phyloP scores from a whole-genome alignment of 2,329 filamentous ascomycete species.

The Paraphoma sp. region DNA sequence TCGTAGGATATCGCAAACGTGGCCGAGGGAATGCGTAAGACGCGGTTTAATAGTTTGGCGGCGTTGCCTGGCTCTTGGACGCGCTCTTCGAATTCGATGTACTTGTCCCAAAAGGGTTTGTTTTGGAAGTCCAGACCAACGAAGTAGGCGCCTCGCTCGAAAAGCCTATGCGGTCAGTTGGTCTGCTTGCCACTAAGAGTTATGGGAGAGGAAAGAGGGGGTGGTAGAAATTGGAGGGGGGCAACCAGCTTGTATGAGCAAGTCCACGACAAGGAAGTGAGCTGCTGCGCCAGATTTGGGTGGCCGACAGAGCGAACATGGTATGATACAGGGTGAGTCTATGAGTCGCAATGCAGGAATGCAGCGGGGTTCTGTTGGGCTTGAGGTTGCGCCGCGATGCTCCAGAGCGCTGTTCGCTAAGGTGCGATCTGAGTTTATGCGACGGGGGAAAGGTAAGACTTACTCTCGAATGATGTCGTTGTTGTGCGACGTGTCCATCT shows the following conservation, averaged over 20 bases:
- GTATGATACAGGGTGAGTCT: too few species aligned
- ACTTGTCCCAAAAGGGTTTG: constrained; percentile 99
- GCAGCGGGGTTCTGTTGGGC: not conserved
- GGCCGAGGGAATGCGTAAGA: constrained; percentile 91
- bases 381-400: constrained; percentile 21
- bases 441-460: constrained; percentile 62
- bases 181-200: not conserved
- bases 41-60: constrained; percentile 79
- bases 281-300: too few species aligned
- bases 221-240: not conserved
- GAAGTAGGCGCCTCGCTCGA: constrained; percentile 83
- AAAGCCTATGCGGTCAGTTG: constrained; percentile 67
- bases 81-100: constrained; percentile 94
- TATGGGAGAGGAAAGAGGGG: not conserved
- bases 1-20: constrained; percentile 96
- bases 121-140: constrained; percentile 93
- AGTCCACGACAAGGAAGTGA: constrained; percentile 43
- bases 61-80: constrained; percentile 66
- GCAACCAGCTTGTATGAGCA: constrained; percentile 23
- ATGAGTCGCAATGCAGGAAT: not conserved
- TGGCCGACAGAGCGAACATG: too few species aligned
- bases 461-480: constrained; percentile 98
- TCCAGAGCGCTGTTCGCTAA: constrained; percentile 27
- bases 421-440: constrained; percentile 35
- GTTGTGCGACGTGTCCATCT: constrained; percentile 96